Evolutionary conservation across 31 red algal genomes (phyloP).

Genomic region (Bonnemaisonia californica): DNA sequence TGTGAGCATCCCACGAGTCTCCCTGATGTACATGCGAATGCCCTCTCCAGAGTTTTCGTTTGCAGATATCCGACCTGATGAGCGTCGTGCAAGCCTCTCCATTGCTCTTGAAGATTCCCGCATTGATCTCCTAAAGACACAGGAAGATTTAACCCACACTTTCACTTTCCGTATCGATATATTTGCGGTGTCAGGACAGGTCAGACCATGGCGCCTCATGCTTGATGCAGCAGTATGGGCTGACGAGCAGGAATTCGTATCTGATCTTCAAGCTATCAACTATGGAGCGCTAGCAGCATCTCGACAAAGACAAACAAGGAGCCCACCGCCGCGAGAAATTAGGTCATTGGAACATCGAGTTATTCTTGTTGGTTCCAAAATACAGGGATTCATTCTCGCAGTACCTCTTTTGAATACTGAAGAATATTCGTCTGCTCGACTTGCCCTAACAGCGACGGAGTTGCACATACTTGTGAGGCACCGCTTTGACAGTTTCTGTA

Average conservation of each 20-base stretch:
- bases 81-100: conserved; percentile 56
- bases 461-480: conserved; percentile 54
- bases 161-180: conserved; percentile 71
- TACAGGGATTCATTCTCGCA: conserved; percentile 66
- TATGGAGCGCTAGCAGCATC: conserved; percentile 46
- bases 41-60: conserved; percentile 56
- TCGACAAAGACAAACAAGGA: conserved; percentile 32
- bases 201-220: conserved; percentile 63
- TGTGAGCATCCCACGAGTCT: conserved; percentile 48
- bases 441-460: conserved; percentile 64
- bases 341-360: conserved; percentile 50
- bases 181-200: conserved; percentile 56
- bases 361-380: conserved; percentile 55
- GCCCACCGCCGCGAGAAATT: not conserved
- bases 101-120: conserved; percentile 55
- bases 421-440: conserved; percentile 50
- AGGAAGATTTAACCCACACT: conserved; percentile 69
- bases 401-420: conserved; percentile 60
- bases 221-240: conserved; percentile 75
- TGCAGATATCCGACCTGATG: conserved; percentile 44
- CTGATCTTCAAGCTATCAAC: conserved; percentile 71
- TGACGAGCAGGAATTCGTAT: conserved; percentile 77
- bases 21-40: conserved; percentile 71
- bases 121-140: conserved; percentile 65
- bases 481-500: conserved; percentile 49